Percentiles rank a stretch among this genome's conserved stretches.
Conservation (phyloP, 345 rosid species). For the Ailanthus altissimus region DNA sequence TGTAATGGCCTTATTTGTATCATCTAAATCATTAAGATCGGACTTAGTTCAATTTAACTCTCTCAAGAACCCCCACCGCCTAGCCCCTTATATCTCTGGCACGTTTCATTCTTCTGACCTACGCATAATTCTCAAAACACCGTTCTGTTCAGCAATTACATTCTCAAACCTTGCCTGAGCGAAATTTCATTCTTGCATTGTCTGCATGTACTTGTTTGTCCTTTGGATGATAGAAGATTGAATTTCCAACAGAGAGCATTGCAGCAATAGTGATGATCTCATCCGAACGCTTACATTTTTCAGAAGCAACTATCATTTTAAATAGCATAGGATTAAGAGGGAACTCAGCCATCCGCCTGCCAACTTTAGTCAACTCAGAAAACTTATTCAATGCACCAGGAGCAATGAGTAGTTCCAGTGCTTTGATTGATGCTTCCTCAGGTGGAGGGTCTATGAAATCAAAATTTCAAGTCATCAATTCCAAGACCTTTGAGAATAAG, state of each 20-base stretch:
- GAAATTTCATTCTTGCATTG: slow-evolving; percentile 92
- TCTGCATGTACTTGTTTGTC: slow-evolving; percentile 99
- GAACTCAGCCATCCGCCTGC: slow-evolving; percentile 89
- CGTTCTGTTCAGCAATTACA: slow-evolving; percentile 93
- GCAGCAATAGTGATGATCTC: slow-evolving; percentile 85
- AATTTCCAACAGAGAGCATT: slow-evolving; percentile 94
- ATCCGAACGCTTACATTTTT: slow-evolving; percentile 82
- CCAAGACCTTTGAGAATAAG: slow-evolving; percentile 95
- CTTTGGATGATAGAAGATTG: slow-evolving; percentile 94
- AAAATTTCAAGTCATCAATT: slow-evolving; percentile 81
- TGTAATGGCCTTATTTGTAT: slow-evolving; percentile 75
- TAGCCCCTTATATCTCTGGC: slow-evolving; percentile 96
- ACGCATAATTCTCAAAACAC: slow-evolving; percentile 98
- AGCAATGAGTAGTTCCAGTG: slow-evolving; percentile 77
- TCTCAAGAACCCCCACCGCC: slow-evolving; percentile 89
- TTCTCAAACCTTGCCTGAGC: slow-evolving; percentile 91
- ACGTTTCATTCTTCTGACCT: slow-evolving; percentile 98
- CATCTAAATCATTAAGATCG: slow-evolving; percentile 62
- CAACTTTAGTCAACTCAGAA: slow-evolving; percentile 91
- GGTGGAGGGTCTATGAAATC: slow-evolving; percentile 98
- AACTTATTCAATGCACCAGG: slow-evolving; percentile 83
- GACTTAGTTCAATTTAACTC: slow-evolving; percentile 85
- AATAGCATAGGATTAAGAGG: slow-evolving; percentile 89
- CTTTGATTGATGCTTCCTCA: slow-evolving; percentile 87
- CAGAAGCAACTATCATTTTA: slow-evolving; percentile 85